These are phyloP conservation scores for Annulohypoxylon truncatum DNA, from an alignment of 2,329 filamentous ascomycete genomes.

Conservation along the genomic window DNA sequence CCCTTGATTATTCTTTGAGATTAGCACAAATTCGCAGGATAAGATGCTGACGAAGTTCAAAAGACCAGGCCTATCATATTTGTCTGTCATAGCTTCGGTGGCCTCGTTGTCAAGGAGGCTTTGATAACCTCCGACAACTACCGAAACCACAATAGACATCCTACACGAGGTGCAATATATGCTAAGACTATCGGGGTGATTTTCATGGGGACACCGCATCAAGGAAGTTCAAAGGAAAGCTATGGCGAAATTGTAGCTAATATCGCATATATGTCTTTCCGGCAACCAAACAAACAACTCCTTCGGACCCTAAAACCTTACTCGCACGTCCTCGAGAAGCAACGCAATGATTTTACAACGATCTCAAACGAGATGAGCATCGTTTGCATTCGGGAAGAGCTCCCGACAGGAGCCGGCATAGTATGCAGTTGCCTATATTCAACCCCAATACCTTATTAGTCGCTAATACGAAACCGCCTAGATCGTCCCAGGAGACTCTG, in stretches of 20 bases:
- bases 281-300: background rate
- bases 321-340: background rate
- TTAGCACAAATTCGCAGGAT: too few species aligned
- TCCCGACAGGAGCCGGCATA: background rate
- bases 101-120: background rate
- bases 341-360: background rate
- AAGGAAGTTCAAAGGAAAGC: background rate
- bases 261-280: background rate
- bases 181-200: background rate
- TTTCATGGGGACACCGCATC: background rate
- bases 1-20: too few species aligned
- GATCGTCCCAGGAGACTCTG: background rate
- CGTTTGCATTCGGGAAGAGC: background rate
- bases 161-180: background rate
- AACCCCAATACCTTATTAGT: too few species aligned
- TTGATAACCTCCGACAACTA: background rate
- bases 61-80: background rate
- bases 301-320: background rate
- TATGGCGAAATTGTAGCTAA: background rate
- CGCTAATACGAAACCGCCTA: background rate
- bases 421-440: too few species aligned
- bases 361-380: background rate
- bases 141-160: background rate
- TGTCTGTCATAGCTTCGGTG: background rate
- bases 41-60: background rate